Evolutionary conservation across 768 basidiomycete species (phyloP), one percentile per base, ranked within the genome.

Genomic region (Mycena polygramma): DNA sequence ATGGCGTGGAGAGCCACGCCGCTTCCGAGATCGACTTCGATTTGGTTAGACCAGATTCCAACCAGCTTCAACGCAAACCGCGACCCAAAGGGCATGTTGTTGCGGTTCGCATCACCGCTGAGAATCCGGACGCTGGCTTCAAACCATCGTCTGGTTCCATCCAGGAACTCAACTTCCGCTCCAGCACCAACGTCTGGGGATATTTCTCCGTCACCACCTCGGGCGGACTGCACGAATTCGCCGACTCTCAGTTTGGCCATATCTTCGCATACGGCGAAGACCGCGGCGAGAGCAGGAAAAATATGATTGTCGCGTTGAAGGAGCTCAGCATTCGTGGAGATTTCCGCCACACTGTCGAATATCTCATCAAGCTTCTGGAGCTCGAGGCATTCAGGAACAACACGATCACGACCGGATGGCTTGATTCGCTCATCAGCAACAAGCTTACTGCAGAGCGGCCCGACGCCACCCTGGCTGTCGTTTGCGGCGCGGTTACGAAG

Each of bases 41-140:
- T 76, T 94, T 98, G 88, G 85, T 89, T 68, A 92, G 93, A 73
- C 97, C 97, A 20, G 95, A 94, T 63, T 92, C 93, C 22, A 91
- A 89, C 77, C 89, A 92, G 78, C 89, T 94, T 39, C 98, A 99
- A 81, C 94, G 97, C 75, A 98, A 94, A 82, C 98, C 98, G 48
- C 89, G 89, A 36, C 98, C 98, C 60, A 99, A 99, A 82, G 98
- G 98, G 39, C 98, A 99, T 78, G 98, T 99, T 73, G 94, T 99
- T 74, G 98, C 98, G 49, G 98, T 98, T 74, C 97, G 98, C 77
- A 99, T 99, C 80, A 99, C 98, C 8, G 97, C 97, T 39, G 98
- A 99, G 83, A 99, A 99, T 81, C 98, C 98, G 30, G 98, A 99
- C 77, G 98, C 98, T 13, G 98, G 98, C 7, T 99, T 99, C 88